Percentiles rank a stretch among this genome's conserved stretches.
These are phyloP conservation scores for Pneumocystis canis DNA, from an alignment of 1,139 yeast genomes.

Conservation along the genomic window DNA sequence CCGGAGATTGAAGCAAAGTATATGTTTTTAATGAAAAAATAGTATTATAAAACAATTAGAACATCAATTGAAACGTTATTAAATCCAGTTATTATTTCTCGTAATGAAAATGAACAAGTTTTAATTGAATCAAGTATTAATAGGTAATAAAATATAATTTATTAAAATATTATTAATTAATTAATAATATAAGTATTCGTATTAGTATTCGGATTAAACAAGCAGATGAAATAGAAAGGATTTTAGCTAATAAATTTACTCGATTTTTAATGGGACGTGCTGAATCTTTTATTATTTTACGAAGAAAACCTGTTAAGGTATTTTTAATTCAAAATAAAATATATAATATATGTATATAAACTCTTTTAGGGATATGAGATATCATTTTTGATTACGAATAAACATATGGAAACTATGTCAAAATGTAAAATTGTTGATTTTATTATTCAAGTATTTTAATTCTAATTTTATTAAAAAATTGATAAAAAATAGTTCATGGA, in stretches of 20 bases:
- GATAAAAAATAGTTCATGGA: conserved; percentile 55
- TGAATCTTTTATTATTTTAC: conserved; percentile 76
- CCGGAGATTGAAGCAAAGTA: conserved; percentile 78
- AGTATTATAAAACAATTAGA: conserved; percentile 22
- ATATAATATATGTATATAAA: too few relatives aligned
- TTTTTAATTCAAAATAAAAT: not conserved
- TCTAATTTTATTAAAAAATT: not conserved
- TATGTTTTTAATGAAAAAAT: conserved; percentile 16
- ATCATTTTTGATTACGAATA: conserved; percentile 81
- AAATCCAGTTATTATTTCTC: conserved; percentile 78
- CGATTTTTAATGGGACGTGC: conserved; percentile 91
- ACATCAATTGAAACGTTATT: conserved; percentile 66
- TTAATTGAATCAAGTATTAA: conserved; percentile 89
- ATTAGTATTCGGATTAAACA: conserved; percentile 87
- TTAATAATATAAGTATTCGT: conserved; percentile 28
- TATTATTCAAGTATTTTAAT: conserved; percentile 46
- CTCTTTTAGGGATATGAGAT: conserved; percentile 58
- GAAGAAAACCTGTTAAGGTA: conserved; percentile 68
- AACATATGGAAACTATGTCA: conserved; percentile 90
- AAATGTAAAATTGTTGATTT: conserved; percentile 91
- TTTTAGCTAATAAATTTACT: conserved; percentile 84
- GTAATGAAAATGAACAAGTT: conserved; percentile 88
- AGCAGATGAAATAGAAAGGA: conserved; percentile 92
- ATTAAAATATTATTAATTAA: conserved; percentile 21
- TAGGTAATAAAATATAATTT: conserved; percentile 30